Percentiles rank a stretch among this genome's conserved stretches.
These are phyloP conservation scores for Umbelopsis sp. DNA, from an alignment of 192 early-diverging fungal species.

Conservation along the genomic window DNA sequence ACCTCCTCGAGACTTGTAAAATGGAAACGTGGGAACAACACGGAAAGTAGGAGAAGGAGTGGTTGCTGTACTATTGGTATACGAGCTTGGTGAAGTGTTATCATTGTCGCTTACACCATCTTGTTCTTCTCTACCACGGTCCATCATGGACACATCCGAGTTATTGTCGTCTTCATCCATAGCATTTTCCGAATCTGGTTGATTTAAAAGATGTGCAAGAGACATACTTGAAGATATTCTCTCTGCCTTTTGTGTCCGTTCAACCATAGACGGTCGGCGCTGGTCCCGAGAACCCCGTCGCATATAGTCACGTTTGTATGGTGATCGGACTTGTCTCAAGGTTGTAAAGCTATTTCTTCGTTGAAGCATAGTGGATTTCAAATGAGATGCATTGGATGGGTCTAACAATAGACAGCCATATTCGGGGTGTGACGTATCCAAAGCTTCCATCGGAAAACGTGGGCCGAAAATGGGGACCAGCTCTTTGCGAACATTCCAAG, in stretches of 20 bases:
- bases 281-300: conserved; percentile 6
- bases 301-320: conserved; percentile 21
- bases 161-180: conserved; percentile 3
- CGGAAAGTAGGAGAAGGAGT: conserved; percentile 28
- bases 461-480: conserved; percentile 46
- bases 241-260: background rate
- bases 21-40: conserved; percentile 30
- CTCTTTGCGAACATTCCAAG: conserved; percentile 40
- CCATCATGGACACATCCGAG: conserved; percentile 11
- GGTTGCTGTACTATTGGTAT: conserved; percentile 10
- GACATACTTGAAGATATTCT: conserved; percentile 26
- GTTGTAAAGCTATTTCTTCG: conserved; percentile 25
- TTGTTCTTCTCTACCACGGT: background rate
- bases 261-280: background rate
- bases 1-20: conserved; percentile 16
- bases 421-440: conserved; percentile 34
- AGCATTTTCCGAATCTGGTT: background rate
- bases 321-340: conserved; percentile 19
- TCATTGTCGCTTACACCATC: background rate
- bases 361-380: conserved; percentile 1
- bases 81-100: conserved; percentile 9
- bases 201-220: conserved; percentile 23
- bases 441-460: conserved; percentile 28
- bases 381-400: conserved; percentile 24
- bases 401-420: conserved; percentile 35